These are phyloP conservation scores for Colletotrichum scovillei DNA, from an alignment of 2,329 filamentous ascomycete species.

Conservation along the genomic window DNA sequence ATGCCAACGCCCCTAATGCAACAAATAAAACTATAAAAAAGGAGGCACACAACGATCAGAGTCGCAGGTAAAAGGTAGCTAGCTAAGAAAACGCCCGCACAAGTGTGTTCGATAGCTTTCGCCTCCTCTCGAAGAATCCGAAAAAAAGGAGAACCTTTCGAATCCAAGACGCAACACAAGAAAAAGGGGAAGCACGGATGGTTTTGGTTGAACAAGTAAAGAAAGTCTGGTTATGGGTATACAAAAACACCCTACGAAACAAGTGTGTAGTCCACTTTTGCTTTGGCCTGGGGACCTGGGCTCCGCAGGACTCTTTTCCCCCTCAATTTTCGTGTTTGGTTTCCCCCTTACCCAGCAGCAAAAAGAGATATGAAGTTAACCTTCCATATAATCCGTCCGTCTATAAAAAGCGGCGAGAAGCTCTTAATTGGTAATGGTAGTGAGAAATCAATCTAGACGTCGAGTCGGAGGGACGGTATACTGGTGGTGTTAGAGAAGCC, in stretches of 20 bases:
- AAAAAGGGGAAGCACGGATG: background rate
- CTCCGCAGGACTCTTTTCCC: background rate
- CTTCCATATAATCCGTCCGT: constrained; percentile 29
- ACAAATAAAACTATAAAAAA: background rate
- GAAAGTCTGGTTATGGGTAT: constrained; percentile 34
- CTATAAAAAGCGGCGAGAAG: constrained; percentile 26
- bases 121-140: background rate
- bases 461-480: constrained; percentile 29
- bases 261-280: background rate
- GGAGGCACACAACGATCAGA: background rate
- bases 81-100: background rate
- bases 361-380: constrained; percentile 1
- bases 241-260: constrained; percentile 20
- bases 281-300: constrained; percentile 4
- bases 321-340: background rate
- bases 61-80: background rate
- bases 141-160: background rate
- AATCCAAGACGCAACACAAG: constrained; percentile 17
- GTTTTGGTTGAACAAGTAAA: constrained; percentile 25
- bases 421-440: constrained; percentile 18
- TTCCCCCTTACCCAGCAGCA: background rate
- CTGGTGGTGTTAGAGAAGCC: background rate
- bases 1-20: constrained; percentile 36
- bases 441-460: constrained; percentile 34
- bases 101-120: background rate